phyloP scores from a whole-genome alignment of 2,329 filamentous ascomycete genomes.

The Pyricularia pennisetigena region DNA sequence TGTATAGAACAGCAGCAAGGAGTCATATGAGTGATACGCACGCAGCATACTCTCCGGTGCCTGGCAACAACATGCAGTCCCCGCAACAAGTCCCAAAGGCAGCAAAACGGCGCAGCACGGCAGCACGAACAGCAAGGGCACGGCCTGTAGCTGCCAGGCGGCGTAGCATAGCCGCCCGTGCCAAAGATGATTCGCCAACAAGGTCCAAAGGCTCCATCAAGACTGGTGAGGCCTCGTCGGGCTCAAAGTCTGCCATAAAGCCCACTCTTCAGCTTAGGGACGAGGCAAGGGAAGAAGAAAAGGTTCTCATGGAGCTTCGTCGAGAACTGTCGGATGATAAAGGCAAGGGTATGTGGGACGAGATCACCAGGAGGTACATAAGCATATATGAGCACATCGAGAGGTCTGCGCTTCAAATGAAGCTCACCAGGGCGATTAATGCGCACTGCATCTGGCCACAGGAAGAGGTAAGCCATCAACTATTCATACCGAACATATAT shows the following conservation, averaged over 20 bases:
- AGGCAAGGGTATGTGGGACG: constrained; percentile 50
- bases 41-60: background rate
- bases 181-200: background rate
- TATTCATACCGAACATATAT: background rate
- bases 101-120: background rate
- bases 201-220: background rate
- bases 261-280: constrained; percentile 25
- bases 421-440: constrained; percentile 37
- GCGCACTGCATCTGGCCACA: constrained; percentile 38
- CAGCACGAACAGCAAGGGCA: background rate
- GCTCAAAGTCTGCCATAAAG: background rate
- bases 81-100: background rate
- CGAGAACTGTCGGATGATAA: constrained; percentile 33
- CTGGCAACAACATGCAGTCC: background rate
- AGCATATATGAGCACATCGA: constrained; percentile 24
- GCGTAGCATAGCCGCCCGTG: background rate
- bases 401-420: constrained; percentile 47
- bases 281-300: constrained; percentile 36
- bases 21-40: background rate
- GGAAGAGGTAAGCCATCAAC: constrained; percentile 34
- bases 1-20: background rate
- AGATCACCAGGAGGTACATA: constrained; percentile 34
- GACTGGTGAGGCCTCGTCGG: background rate
- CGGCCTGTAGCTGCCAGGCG: background rate
- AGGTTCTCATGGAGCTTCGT: constrained; percentile 38